Evolutionary conservation across 306 rosid genomes (phyloP), one percentile per base, ranked within the genome.

Genomic region (Vigna mungo): DNA sequence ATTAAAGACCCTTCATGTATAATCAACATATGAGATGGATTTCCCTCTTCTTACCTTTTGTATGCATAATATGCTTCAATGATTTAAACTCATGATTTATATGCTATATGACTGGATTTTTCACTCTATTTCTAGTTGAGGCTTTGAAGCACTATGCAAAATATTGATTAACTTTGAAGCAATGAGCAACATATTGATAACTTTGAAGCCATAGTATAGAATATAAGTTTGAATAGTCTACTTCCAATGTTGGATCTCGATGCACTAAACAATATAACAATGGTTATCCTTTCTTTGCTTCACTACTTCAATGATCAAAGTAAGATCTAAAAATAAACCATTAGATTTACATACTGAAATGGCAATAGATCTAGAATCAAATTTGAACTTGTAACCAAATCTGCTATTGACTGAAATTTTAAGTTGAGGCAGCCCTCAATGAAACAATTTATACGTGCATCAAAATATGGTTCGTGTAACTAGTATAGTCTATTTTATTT

Each of bases 351-450:
- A 70, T 41, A 43, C 53, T 52, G 34, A 68, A 77, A 75, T 68
- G 65, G 34, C 63, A 65, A 80, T 11, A 80, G 55, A 77, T 41
- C 15, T 13, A 27, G 68, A 75, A 54, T 70, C 66, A 70, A 55
- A 67, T 44, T 44, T 48, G 13, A 62, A 71, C 23, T 25, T 34
- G 63, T 53, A 34, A 58, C 56, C n/a, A 51, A 67, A 74, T 49
- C 43, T 47, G 74, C 62, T 67, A 55, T 21, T 53, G 77, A 44
- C 46, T 46, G 27, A 51, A 36, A 48, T 37, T 46, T 39, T 58
- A 49, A 41, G 76, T 37, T 71, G 49, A 43, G 55, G 61, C 36
- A 67, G 68, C 43, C 75, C 52, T 48, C 53, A 13, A 36, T 60
- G 23, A 76, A 80, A 66, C 77, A 80, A 34, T 64, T 37, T 59